These are phyloP conservation scores for Lasiodiplodia hormozganensis DNA, from an alignment of 2,329 filamentous ascomycete species.

Conservation along the genomic window DNA sequence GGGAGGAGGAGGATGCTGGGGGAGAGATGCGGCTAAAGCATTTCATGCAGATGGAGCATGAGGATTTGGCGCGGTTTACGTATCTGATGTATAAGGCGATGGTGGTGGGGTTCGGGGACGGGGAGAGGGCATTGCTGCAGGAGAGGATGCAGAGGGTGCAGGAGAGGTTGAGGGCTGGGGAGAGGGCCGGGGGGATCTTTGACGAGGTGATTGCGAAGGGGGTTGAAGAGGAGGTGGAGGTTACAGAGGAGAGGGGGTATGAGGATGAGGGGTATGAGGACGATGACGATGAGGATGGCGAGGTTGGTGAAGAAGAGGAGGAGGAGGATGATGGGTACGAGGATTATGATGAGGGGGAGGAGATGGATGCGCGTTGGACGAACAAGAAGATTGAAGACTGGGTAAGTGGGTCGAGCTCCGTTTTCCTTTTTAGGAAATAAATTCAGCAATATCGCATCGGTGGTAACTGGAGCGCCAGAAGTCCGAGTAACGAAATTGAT, in stretches of 20 bases:
- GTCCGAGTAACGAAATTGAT: background rate
- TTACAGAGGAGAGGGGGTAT: background rate
- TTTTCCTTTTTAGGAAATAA: background rate
- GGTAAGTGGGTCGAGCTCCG: background rate
- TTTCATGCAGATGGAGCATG: background rate
- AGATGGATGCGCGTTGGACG: constrained; percentile 3
- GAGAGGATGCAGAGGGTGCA: background rate
- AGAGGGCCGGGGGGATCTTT: background rate
- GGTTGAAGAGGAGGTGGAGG: background rate
- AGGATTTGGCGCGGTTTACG: background rate
- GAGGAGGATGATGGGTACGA: background rate
- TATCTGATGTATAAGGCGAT: background rate
- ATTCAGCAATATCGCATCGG: background rate
- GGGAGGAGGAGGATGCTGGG: background rate
- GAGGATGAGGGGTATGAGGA: background rate
- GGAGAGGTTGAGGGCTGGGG: background rate
- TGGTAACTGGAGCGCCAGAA: background rate
- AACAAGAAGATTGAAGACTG: background rate
- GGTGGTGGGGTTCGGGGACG: background rate
- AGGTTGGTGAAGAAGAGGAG: background rate
- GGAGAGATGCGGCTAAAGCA: background rate
- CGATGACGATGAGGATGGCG: background rate
- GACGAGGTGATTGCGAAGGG: background rate
- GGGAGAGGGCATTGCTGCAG: background rate
- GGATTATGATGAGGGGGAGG: background rate